Base-by-base conservation (phyloP, 2,329 filamentous ascomycete genomes). In the Aspergillus udagawae region DNA sequence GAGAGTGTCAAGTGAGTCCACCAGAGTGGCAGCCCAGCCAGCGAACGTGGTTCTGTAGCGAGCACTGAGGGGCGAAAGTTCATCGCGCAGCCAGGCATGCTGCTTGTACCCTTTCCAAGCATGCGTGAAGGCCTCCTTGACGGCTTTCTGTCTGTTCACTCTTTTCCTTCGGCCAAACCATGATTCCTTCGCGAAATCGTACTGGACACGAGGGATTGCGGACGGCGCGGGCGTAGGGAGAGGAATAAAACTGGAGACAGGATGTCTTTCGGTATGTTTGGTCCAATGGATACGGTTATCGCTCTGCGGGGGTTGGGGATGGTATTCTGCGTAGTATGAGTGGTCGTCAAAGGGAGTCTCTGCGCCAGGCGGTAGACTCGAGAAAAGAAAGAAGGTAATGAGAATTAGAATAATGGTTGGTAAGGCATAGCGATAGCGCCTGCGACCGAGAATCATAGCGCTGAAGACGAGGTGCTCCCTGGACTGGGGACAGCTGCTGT, bases 21-120 rank as follows among this genome's bases (percentile, higher is more conserved):
- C 89, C 57, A 96, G 73, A 0, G 92, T 95, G 20, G 92, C 92
- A 38, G 89, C 90, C 92, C 92, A 96, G 52, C 89, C 91, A 65
- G 91, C 93, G 73, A 97, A 97, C 0, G 91, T 89, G 67, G 96
- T 89, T n/a, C 84, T 83, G 62, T 80, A 84, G 14, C 77, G 77
- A 44, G 86, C 87, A 55, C 84, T 84, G 5, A 92, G 79, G 1
- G 94, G 94, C 23, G 78, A 82, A 14, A 97, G 78, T 76, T 97
- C 94, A 70, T 99, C 94, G 63, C 92, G 89, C 65, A 87, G 82
- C 86, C 90, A 95, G 12, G 92, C 93, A 67, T 88, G 82, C 55
- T 86, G 80, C 69, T 83, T 89, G 76, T 97, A 99, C 47, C 90
- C 91, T 10, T 80, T 77, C 93, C 94, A 97, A 0, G 91, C 86